These are phyloP conservation scores for Voacanga thouarsii DNA, from an alignment of 257 asterid species.

Conservation along the genomic window DNA sequence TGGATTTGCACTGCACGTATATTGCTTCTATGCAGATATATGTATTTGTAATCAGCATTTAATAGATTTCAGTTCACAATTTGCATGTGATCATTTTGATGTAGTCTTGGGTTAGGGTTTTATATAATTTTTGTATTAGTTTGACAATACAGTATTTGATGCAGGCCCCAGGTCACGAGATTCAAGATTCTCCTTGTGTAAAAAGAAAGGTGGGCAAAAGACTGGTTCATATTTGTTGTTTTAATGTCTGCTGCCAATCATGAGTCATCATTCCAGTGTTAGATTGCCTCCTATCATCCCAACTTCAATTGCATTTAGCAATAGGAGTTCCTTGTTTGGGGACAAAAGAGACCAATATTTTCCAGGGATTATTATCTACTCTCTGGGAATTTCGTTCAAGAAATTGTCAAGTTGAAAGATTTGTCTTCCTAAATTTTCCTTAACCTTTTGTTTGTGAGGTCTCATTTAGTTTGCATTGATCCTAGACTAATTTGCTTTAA, in stretches of 20 bases:
- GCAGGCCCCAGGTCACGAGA: constrained; percentile 48
- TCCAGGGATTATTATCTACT: not conserved
- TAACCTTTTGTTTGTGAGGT: not conserved
- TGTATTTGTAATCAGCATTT: not conserved
- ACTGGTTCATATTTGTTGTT: constrained; percentile 10
- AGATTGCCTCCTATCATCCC: not conserved
- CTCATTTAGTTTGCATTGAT: not conserved
- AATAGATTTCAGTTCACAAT: not conserved
- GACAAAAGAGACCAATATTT: not conserved
- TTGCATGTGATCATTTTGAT: not conserved
- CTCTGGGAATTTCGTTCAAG: not conserved
- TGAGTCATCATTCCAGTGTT: not conserved
- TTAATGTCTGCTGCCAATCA: not conserved
- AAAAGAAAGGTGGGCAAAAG: constrained; percentile 63
- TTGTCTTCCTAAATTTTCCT: not conserved
- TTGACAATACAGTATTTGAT: constrained; percentile 22
- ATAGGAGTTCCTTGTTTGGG: not conserved
- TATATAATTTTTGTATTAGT: not conserved
- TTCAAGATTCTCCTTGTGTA: constrained; percentile 48
- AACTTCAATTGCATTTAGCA: constrained; percentile 7
- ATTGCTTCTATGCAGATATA: not conserved
- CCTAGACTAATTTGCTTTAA: not conserved
- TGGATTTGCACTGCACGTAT: not conserved
- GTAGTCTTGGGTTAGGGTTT: not conserved
- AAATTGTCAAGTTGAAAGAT: constrained; percentile 1